phyloP scores from a whole-genome alignment of 1,284 basidiomycete genomes.

The Butyriboletus regius region DNA sequence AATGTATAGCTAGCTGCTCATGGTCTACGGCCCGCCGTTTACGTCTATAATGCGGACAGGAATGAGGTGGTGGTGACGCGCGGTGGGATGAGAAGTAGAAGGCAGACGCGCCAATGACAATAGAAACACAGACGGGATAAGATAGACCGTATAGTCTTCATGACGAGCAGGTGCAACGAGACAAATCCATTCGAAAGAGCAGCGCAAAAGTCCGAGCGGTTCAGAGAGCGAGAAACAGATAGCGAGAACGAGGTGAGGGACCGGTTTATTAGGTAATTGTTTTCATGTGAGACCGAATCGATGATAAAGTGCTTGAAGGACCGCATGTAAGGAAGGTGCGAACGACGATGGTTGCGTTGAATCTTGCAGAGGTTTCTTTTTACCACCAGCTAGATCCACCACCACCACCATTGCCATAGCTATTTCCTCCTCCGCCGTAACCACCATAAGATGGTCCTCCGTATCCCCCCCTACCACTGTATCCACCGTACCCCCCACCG shows the following conservation, averaged over 20 bases:
- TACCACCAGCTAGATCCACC: slow-evolving; percentile 42
- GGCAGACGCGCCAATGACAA: slow-evolving; percentile 31
- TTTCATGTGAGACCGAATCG: slow-evolving; percentile 21
- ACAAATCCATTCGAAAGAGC: slow-evolving; percentile 55
- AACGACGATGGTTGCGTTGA: slow-evolving; percentile 10
- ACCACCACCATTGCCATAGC: slow-evolving; percentile 29
- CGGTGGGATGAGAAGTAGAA: slow-evolving; percentile 14
- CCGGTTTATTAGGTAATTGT: slow-evolving; percentile 18
- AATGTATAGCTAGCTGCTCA: slow-evolving; percentile 41
- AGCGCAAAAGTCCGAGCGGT: slow-evolving; percentile 44
- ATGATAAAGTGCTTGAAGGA: slow-evolving; percentile 16
- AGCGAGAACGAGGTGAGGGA: slow-evolving; percentile 17
- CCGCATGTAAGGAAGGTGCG: slow-evolving; percentile 4
- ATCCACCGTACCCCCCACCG: slow-evolving; percentile 37
- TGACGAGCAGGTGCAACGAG: slow-evolving; percentile 56
- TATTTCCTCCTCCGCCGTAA: slow-evolving; percentile 40
- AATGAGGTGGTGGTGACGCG: slow-evolving; percentile 30
- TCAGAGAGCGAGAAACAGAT: slow-evolving; percentile 27
- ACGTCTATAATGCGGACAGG: slow-evolving; percentile 38
- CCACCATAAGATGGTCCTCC: slow-evolving; percentile 35
- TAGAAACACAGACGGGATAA: slow-evolving; percentile 40
- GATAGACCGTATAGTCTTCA: slow-evolving; percentile 46
- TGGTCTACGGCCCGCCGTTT: slow-evolving; percentile 36
- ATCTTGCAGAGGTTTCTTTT: slow-evolving; percentile 19
- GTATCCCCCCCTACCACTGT: slow-evolving; percentile 36